Percentiles rank a stretch among this genome's conserved stretches.
Evolutionary conservation across 495 filamentous ascomycete genomes (phyloP).

Genomic region (Zalerion maritima): DNA sequence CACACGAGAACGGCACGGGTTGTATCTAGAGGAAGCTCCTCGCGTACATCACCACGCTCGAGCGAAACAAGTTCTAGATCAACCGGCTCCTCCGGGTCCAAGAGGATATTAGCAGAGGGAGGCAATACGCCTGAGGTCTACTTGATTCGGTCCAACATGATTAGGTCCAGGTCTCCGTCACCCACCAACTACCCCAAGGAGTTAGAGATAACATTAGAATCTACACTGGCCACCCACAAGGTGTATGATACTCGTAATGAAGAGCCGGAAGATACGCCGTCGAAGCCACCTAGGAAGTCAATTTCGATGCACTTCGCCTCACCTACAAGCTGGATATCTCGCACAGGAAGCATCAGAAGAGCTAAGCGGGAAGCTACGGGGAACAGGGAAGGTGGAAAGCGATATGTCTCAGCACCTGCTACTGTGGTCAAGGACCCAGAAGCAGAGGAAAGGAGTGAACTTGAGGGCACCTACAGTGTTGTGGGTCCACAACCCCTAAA

Average conservation of each 20-base stretch:
- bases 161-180: constrained; percentile 10
- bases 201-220: too few relatives aligned
- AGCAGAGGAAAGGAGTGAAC: constrained; percentile 1
- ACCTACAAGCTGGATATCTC: constrained; percentile 33
- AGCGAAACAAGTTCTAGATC: constrained; percentile 13
- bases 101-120: constrained; percentile 1
- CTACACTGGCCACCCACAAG: too few relatives aligned
- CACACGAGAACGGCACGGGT: too few relatives aligned
- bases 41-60: constrained; percentile 10
- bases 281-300: constrained; percentile 29
- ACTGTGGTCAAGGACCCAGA: constrained; percentile 7
- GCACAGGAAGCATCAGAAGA: constrained; percentile 32
- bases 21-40: constrained; percentile 7
- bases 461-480: constrained; percentile 7
- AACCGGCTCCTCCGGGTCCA: constrained; percentile 12
- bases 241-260: too few relatives aligned
- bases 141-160: constrained; percentile 16
- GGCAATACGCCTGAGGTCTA: constrained; percentile 13
- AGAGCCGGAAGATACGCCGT: constrained; percentile 17
- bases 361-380: constrained; percentile 26
- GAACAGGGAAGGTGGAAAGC: constrained; percentile 23
- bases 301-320: constrained; percentile 41
- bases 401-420: constrained; percentile 30
- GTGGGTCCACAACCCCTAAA: too few relatives aligned
- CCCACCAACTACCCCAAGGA: constrained; percentile 6